A percentile compares a stretch with the other conserved stretches of the same genome.
These are phyloP conservation scores for Phytophthora ramorum DNA, from an alignment of 352 stramenopile species.

Conservation along the genomic window DNA sequence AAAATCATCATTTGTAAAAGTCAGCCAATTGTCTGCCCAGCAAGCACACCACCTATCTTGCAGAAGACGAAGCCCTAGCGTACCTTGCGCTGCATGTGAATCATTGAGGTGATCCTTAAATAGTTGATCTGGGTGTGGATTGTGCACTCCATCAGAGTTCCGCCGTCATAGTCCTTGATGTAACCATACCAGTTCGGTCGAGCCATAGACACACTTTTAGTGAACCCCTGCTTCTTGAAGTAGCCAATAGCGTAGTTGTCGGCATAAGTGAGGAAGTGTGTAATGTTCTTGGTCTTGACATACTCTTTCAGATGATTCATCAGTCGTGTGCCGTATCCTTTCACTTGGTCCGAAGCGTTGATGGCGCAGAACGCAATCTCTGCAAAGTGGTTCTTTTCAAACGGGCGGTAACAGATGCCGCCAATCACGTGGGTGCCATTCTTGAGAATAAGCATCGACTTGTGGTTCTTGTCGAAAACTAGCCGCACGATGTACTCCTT, in stretches of 20 bases:
- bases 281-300: slow-evolving; percentile 91
- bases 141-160: slow-evolving; percentile 99
- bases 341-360: slow-evolving; percentile 96
- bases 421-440: slow-evolving; percentile 95
- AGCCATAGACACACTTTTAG: slow-evolving; percentile 89
- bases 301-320: slow-evolving; percentile 99
- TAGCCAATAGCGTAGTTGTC: slow-evolving; percentile 99
- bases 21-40: slow-evolving; percentile 25
- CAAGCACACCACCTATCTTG: background rate
- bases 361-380: slow-evolving; percentile 99
- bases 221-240: slow-evolving; percentile 97
- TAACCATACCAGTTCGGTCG: slow-evolving; percentile 95
- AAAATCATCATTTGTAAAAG: background rate
- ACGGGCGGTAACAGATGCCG: slow-evolving; percentile 98
- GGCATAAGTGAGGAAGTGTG: slow-evolving; percentile 98
- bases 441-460: slow-evolving; percentile 94
- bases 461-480: slow-evolving; percentile 97
- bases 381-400: slow-evolving; percentile 95
- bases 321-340: slow-evolving; percentile 97
- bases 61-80: background rate
- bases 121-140: slow-evolving; percentile 98
- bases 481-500: slow-evolving; percentile 99
- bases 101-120: slow-evolving; percentile 95
- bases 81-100: slow-evolving; percentile 95
- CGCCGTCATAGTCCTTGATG: slow-evolving; percentile 99